Conservation (phyloP, 2,329 filamentous ascomycete species). For the Scedosporium apiospermum region DNA sequence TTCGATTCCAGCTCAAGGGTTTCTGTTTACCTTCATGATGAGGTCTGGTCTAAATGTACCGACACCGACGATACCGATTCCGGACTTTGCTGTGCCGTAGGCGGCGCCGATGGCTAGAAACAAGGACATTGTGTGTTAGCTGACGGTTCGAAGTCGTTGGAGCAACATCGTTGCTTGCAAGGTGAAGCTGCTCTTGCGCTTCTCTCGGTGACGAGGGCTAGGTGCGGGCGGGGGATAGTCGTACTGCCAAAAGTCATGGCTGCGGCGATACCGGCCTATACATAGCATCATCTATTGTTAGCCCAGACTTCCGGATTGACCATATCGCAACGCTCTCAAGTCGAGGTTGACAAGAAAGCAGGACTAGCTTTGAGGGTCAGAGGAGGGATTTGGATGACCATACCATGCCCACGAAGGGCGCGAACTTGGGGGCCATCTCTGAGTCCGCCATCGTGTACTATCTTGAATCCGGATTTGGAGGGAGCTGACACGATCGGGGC, state of each 20-base stretch:
- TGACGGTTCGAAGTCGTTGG: slow-evolving; percentile 10
- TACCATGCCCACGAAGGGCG: slow-evolving; percentile 84
- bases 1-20: background rate
- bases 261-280: slow-evolving; percentile 64
- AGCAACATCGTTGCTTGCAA: slow-evolving; percentile 2
- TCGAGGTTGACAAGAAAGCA: background rate
- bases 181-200: slow-evolving; percentile 13
- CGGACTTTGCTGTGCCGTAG: slow-evolving; percentile 81
- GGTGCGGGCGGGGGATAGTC: slow-evolving; percentile 18
- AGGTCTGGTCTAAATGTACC: slow-evolving; percentile 78
- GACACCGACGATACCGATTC: slow-evolving; percentile 78
- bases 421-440: slow-evolving; percentile 66
- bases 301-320: slow-evolving; percentile 8
- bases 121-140: slow-evolving; percentile 5
- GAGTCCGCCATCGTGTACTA: slow-evolving; percentile 40
- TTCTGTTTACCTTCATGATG: slow-evolving; percentile 68
- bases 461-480: background rate
- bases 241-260: slow-evolving; percentile 81
- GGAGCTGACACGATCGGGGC: background rate
- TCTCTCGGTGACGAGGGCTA: slow-evolving; percentile 3
- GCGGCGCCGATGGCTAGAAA: slow-evolving; percentile 58
- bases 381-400: slow-evolving; percentile 21
- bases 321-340: slow-evolving; percentile 5
- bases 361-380: background rate
- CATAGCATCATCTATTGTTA: no score